These are phyloP conservation scores for Penicillium sp. DNA, from an alignment of 2,329 filamentous ascomycete genomes.

Conservation along the genomic window DNA sequence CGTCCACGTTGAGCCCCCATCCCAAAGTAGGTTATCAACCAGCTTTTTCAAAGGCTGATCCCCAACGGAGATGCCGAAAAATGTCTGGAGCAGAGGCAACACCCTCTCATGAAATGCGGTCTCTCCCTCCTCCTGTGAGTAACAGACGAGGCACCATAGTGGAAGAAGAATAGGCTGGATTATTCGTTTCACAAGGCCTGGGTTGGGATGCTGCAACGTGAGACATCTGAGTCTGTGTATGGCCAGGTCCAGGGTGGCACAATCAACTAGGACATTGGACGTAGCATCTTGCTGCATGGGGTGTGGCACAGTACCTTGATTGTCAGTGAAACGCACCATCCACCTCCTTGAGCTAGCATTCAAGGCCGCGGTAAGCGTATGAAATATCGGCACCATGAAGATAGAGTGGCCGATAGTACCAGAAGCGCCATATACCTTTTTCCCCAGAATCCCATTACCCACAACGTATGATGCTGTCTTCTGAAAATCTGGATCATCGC, in stretches of 20 bases:
- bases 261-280: constrained; percentile 24
- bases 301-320: constrained; percentile 12
- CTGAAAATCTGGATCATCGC: constrained; percentile 38
- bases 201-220: constrained; percentile 43
- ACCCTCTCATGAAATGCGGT: constrained; percentile 28
- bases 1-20: constrained; percentile 40
- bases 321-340: constrained; percentile 26
- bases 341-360: constrained; percentile 26
- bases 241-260: constrained; percentile 29
- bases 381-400: constrained; percentile 42
- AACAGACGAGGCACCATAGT: constrained; percentile 42
- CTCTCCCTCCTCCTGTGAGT: constrained; percentile 32
- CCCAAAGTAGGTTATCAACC: constrained; percentile 41
- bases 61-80: constrained; percentile 41
- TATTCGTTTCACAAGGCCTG: constrained; percentile 42
- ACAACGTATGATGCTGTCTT: constrained; percentile 44
- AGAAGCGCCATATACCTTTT: constrained; percentile 39
- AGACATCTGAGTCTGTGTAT: constrained; percentile 37
- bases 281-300: not conserved
- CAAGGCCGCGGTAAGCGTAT: constrained; percentile 34
- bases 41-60: constrained; percentile 37
- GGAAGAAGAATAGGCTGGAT: constrained; percentile 41
- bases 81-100: constrained; percentile 37
- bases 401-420: constrained; percentile 42
- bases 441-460: constrained; percentile 44